These are phyloP conservation scores for Ilex aquifolium DNA, from an alignment of 257 asterid species.

Conservation along the genomic window DNA sequence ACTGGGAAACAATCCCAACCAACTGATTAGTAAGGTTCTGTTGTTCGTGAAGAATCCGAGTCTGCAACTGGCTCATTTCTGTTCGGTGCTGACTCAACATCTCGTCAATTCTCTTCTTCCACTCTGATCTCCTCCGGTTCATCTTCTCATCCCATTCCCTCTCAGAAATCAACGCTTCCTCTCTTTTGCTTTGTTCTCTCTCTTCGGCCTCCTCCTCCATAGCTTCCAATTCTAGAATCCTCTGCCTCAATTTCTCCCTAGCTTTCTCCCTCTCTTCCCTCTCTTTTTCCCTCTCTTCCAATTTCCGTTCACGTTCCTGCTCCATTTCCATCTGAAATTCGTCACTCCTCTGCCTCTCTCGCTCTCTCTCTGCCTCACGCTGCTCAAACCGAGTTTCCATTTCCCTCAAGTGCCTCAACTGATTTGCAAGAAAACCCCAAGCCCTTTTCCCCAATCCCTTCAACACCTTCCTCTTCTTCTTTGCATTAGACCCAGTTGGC, in stretches of 20 bases:
- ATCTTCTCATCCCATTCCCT: conserved; percentile 79
- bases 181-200: conserved; percentile 55
- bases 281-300: conserved; percentile 62
- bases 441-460: conserved; percentile 68
- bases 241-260: conserved; percentile 47
- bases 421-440: conserved; percentile 62
- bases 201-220: conserved; percentile 78
- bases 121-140: conserved; percentile 64
- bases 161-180: conserved; percentile 56
- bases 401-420: conserved; percentile 58
- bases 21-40: conserved; percentile 77
- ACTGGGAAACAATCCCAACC: conserved; percentile 79
- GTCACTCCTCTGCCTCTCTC: conserved; percentile 70
- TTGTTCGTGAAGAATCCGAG: conserved; percentile 80
- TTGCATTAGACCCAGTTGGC: conserved; percentile 47
- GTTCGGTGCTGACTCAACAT: conserved; percentile 66
- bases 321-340: conserved; percentile 46
- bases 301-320: conserved; percentile 51
- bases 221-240: conserved; percentile 70
- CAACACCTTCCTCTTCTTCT: conserved; percentile 63
- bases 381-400: conserved; percentile 71
- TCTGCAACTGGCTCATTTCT: conserved; percentile 82
- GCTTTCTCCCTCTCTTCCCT: conserved; percentile 44
- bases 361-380: conserved; percentile 66
- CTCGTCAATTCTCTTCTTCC: conserved; percentile 82